Evolutionary conservation across 108 stramenopile species (phyloP), one percentile per base, ranked within the genome.

Genomic region (Pseudonitzschia multistriata): DNA sequence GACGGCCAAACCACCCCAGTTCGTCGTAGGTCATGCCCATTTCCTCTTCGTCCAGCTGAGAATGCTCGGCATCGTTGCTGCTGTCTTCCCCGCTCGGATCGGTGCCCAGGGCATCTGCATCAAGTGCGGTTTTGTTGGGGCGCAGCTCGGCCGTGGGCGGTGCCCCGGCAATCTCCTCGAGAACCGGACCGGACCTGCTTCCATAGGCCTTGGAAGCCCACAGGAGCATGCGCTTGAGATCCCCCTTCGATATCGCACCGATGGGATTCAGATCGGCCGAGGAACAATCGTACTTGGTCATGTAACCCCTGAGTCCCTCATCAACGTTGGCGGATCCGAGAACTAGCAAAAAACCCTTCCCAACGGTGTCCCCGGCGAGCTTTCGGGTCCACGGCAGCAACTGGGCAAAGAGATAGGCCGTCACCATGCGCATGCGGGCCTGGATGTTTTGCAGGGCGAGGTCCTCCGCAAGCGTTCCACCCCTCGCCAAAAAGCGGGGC

Each of bases 11-110:
- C 66, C 81, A 72, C 10, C 97, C 92, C 70, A 99, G 81, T 66
- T 99, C 98, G 67, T 88, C 91, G 62, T 99, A 99, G 1, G 94
- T 89, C 98, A 99, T 99, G 34, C 98, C 98, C 98, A 99, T 99
- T 72, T 99, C 98, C 22, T 97, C 97, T 80, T 98, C 97, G 70
- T 97, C 97, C 22, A 85, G 78, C 71, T 97, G 95, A 3, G 90
- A 88, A 71, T 96, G 93, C 55, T 93, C 93, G 0, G 69, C 83
- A 22, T 47, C 36, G 4, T 64, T 3, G 0, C 29, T 42, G 28
- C 47, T 45, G 68, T 22, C 27, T 3, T 49, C n/a, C 6, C 37
- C 37, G 37, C 37, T 39, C 7, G 5, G 2, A 45, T 8, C 60
- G 60, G n/a, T n/a, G n/a, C n/a, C n/a, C n/a, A n/a, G n/a, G n/a